Conservation (phyloP, 768 basidiomycete genomes). For the Kwoniella botswanensis region DNA sequence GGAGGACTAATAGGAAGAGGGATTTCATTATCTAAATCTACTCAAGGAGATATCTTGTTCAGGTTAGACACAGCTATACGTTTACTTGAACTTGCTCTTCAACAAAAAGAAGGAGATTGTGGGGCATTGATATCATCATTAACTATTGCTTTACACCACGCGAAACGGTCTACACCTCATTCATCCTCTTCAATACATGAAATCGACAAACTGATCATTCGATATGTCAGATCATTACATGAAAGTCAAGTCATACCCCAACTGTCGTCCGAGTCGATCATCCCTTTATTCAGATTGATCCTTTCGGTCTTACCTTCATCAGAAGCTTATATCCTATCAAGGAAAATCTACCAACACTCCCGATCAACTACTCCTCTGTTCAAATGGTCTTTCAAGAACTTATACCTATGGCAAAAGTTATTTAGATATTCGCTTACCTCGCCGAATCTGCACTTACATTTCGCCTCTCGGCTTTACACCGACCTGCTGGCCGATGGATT, state of each 20-base stretch:
- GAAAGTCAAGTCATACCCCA: constrained; percentile 8
- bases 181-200: not conserved
- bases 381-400: constrained; percentile 28
- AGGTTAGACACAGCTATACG: constrained; percentile 8
- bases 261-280: constrained; percentile 16
- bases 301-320: constrained; percentile 12
- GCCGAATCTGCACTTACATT: constrained; percentile 32
- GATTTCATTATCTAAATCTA: constrained; percentile 4
- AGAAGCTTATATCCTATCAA: constrained; percentile 31
- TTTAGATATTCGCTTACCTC: constrained; percentile 28
- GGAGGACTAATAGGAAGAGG: constrained; percentile 14
- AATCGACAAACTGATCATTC: constrained; percentile 18
- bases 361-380: constrained; percentile 21
- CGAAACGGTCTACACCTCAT: not conserved
- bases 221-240: constrained; percentile 10
- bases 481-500: constrained; percentile 38
- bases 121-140: constrained; percentile 27
- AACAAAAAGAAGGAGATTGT: constrained; percentile 34
- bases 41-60: not conserved
- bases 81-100: constrained; percentile 20
- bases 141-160: constrained; percentile 31
- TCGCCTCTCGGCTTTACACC: constrained; percentile 46
- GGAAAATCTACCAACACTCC: constrained; percentile 31
- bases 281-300: constrained; percentile 10
- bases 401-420: constrained; percentile 22